These are phyloP conservation scores for Fragosphaeria purpurea DNA, from an alignment of 2,329 filamentous ascomycete species.

Conservation along the genomic window DNA sequence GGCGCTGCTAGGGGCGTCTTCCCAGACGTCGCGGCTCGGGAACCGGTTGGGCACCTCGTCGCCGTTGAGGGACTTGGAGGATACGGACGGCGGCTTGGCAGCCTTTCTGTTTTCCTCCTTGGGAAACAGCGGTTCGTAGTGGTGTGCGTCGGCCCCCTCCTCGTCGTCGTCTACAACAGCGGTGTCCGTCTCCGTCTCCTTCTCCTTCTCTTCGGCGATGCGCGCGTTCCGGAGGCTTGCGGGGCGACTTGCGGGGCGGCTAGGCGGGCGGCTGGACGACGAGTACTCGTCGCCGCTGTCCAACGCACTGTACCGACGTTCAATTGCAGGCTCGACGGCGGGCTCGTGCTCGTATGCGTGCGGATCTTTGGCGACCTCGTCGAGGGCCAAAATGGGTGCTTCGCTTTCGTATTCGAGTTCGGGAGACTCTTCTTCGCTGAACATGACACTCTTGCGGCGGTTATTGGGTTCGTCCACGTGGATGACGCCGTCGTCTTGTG, in stretches of 20 bases:
- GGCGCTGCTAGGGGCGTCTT: conserved; percentile 82
- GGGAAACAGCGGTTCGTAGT: conserved; percentile 87
- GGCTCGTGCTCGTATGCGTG: conserved; percentile 61
- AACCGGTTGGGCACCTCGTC: conserved; percentile 58
- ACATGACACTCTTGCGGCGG: conserved; percentile 33
- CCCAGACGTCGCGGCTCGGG: conserved; percentile 94
- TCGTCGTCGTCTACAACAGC: conserved; percentile 50
- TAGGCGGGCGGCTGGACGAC: conserved; percentile 33
- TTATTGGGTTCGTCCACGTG: conserved; percentile 62
- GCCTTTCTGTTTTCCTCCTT: conserved; percentile 46
- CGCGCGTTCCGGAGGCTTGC: conserved; percentile 48
- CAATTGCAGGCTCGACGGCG: conserved; percentile 66
- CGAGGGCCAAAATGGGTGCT: conserved; percentile 77
- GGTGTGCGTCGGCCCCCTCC: conserved; percentile 60
- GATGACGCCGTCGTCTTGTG: conserved; percentile 47
- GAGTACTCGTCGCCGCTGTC: conserved; percentile 34
- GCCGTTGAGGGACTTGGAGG: conserved; percentile 32
- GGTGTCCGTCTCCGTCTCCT: conserved; percentile 48
- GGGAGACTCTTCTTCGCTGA: conserved; percentile 31
- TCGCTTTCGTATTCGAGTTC: conserved; percentile 47
- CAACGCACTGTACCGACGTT: conserved; percentile 50
- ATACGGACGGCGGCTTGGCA: conserved; percentile 22
- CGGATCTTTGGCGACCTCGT: conserved; percentile 71
- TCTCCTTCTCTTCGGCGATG: conserved; percentile 49
- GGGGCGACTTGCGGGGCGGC: conserved; percentile 27